Evolutionary conservation across 495 filamentous ascomycete genomes (phyloP).

Genomic region (Hypomontagnella monticulosa): DNA sequence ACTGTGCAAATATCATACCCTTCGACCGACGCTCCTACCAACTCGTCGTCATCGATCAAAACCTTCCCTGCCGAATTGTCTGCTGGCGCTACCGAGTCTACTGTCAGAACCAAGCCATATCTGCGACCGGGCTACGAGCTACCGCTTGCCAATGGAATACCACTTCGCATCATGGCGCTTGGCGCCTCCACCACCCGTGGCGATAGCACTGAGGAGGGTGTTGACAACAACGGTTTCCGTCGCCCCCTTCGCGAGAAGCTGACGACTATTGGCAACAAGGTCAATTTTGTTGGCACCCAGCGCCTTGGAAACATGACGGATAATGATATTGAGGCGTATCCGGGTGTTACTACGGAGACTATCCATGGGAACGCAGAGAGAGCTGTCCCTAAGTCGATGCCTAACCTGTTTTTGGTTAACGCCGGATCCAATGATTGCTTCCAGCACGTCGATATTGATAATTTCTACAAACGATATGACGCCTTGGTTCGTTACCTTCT

Average conservation of each 20-base stretch:
- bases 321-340: constrained; percentile 52
- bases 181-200: constrained; percentile 49
- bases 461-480: constrained; percentile 48
- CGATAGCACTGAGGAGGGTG: constrained; percentile 44
- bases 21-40: constrained; percentile 27
- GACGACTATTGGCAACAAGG: constrained; percentile 41
- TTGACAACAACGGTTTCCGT: constrained; percentile 49
- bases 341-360: constrained; percentile 45
- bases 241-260: constrained; percentile 43
- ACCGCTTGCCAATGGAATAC: constrained; percentile 46
- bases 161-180: constrained; percentile 49
- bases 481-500: constrained; percentile 46
- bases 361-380: constrained; percentile 45
- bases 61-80: constrained; percentile 32
- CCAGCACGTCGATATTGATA: constrained; percentile 47
- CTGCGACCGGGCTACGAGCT: constrained; percentile 44
- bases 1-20: constrained; percentile 38
- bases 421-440: constrained; percentile 53
- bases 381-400: constrained; percentile 43
- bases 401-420: constrained; percentile 50
- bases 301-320: constrained; percentile 49
- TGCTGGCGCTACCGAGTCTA: constrained; percentile 23
- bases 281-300: constrained; percentile 50
- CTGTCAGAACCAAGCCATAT: constrained; percentile 43
- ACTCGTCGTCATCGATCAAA: constrained; percentile 15